Evolutionary conservation across 1,139 yeast genomes (phyloP), one percentile per base, ranked within the genome.

Genomic region (Tardiomyces blankii): DNA sequence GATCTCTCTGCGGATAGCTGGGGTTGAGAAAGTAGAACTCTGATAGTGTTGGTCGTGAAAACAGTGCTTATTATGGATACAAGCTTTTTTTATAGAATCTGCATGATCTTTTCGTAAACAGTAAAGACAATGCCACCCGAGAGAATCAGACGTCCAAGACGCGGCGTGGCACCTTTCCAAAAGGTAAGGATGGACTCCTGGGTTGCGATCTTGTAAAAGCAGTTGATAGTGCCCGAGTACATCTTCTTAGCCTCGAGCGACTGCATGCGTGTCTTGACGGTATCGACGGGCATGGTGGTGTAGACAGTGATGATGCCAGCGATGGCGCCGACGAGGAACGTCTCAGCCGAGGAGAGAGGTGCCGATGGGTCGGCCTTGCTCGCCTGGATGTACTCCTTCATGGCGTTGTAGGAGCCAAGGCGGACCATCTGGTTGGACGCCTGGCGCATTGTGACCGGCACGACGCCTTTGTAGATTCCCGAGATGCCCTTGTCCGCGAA

Each of bases 101-200:
- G 25, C 25, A 21, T 21, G 25, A 89, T 83, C 67, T 87, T 85
- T 63, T 89, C 97, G 64, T 89, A 89, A 48, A 89, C 84, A 32
- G 96, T 89, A 66, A 89, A 89, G 14, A 89, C 96, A 54, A 89
- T 89, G 55, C 97, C 97, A 48, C 97, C 97, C 67, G 95, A 83
- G 60, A 91, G 73, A 41, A 89, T 80, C 60, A 91, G 74, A 56
- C 98, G 76, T 2, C 97, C 98, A 53, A 91, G 70, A 61, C 98
- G 74, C 44, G 98, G 98, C 1, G 97, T 89, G 39, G 97, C 96
- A 49, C 98, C 98, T 67, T 86, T 86, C 98, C 98, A 91, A 68
- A 88, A 87, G 3, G 96, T 84, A 58, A 78, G 69, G 52, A 88
- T 66, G n/a, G 98, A 97, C 67, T 91, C 98, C 47, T 89, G 82